Evolutionary conservation across 768 basidiomycete species (phyloP), one percentile per base, ranked within the genome.

Genomic region (Tephrocybe sp.): DNA sequence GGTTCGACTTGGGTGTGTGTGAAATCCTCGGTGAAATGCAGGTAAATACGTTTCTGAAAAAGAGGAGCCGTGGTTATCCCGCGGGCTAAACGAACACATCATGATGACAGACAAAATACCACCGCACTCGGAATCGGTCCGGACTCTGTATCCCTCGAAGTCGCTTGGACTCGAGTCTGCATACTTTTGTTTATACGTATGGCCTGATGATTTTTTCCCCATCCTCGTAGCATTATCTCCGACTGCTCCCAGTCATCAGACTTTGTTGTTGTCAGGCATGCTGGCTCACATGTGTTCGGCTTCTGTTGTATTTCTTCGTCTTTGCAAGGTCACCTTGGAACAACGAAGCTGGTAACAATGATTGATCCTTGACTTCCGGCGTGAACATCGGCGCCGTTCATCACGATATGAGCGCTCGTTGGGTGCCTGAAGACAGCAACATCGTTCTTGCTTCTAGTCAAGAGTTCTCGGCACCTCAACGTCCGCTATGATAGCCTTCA

Each of bases 321-420:
- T 32, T 31, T 38, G n/a, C n/a, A 6, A 30, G n/a, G 25, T 38
- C 46, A 47, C 28, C 39, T 24, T n/a, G n/a, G 26, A 28, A 30
- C 26, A 31, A 18, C 8, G 19, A 36, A 19, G 24, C 5, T 21
- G n/a, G 36, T 31, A 22, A 21, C n/a, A 40, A 4, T 12, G 30
- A 31, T 26, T 39, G 47, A 47, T 47, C 22, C 30, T 39, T 24
- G n/a, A 21, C 28, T 47, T 25, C 12, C 39, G 24, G 39, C 47
- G 39, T 35, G 6, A 24, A 49, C n/a, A 35, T 49, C 39, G 46
- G 36, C 6, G 28, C 9, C 27, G n/a, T 19, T 19, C 9, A 30
- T 38, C n/a, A 28, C 37, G 30, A 25, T 9, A 25, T 15, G 31
- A 16, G 31, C 18, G 18, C 24, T 41, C 22, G 11, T 8, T 28